Evolutionary conservation across 495 filamentous ascomycete species (phyloP).

Genomic region (Terfezia boudieri): DNA sequence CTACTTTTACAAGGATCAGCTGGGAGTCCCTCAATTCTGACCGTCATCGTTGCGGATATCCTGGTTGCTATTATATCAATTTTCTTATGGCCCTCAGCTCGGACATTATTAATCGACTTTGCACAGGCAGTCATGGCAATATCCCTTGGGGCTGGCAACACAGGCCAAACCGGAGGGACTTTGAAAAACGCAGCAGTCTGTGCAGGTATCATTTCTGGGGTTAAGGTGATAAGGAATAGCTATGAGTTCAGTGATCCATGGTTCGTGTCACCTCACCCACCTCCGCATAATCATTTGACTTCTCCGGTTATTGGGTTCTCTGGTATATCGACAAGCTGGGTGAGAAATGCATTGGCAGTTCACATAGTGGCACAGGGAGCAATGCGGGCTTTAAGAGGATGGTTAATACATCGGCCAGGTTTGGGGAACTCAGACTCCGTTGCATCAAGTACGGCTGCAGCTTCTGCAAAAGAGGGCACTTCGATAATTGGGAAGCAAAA

Average conservation of each 20-base stretch:
- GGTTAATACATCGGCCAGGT: constrained; percentile 17
- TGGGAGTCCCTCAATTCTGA: constrained; percentile 27
- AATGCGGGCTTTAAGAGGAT: constrained; percentile 24
- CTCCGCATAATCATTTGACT: constrained; percentile 25
- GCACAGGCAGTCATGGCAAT: constrained; percentile 91
- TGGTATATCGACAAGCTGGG: constrained; percentile 32
- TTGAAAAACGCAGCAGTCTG: constrained; percentile 55
- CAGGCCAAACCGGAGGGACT: constrained; percentile 48
- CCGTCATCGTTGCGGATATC: constrained; percentile 51
- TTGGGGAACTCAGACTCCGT: constrained; percentile 1
- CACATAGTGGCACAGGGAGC: constrained; percentile 75
- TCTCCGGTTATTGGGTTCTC: constrained; percentile 20
- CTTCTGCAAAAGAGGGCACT: constrained; percentile 6
- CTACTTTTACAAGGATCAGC: constrained; percentile 18
- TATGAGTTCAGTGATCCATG: constrained; percentile 22
- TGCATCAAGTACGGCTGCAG: neutral
- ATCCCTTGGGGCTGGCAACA: constrained; percentile 62
- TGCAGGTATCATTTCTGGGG: constrained; percentile 50
- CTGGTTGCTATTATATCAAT: constrained; percentile 66
- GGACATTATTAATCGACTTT: constrained; percentile 77
- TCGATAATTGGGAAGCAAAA: constrained; percentile 14
- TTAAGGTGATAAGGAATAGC: constrained; percentile 41
- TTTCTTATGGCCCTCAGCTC: constrained; percentile 69
- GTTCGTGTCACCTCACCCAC: constrained; percentile 23
- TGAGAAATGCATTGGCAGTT: constrained; percentile 45